Conservation (phyloP, 345 rosid species). For the Mallotus nudiflorus region DNA sequence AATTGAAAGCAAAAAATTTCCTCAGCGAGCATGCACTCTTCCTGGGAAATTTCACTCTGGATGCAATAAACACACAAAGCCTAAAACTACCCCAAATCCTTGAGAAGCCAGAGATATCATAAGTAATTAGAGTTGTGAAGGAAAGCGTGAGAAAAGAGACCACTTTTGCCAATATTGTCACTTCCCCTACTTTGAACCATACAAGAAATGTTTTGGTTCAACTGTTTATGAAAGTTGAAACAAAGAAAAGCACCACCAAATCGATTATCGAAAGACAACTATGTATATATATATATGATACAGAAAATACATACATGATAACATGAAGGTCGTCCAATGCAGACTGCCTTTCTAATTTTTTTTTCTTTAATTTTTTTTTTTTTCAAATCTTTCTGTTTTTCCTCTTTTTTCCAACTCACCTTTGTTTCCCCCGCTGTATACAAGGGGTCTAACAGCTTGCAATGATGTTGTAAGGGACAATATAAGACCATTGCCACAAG, state of each 20-base stretch:
- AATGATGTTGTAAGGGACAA: not conserved
- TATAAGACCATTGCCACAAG: conserved; percentile 24
- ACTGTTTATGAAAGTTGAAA: not conserved
- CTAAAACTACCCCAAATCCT: not conserved
- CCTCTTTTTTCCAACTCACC: not conserved
- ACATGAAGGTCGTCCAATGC: conserved; percentile 43
- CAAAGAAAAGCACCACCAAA: conserved; percentile 1
- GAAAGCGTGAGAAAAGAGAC: not conserved
- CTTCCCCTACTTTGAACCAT: too few relatives aligned
- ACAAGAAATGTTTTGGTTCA: too few relatives aligned
- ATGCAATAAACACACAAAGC: too few relatives aligned
- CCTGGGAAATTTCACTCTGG: too few relatives aligned
- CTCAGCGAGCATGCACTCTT: too few relatives aligned
- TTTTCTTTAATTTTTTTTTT: conserved; percentile 1
- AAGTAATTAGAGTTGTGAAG: not conserved
- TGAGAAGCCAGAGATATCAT: not conserved
- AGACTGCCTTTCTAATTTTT: conserved; percentile 23
- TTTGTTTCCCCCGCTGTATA: conserved; percentile 17
- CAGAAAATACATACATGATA: conserved; percentile 30
- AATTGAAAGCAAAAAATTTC: too few relatives aligned
- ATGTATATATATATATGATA: conserved; percentile 23
- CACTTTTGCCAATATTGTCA: too few relatives aligned
- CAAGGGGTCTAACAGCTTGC: conserved; percentile 10
- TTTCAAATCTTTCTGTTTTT: not conserved
- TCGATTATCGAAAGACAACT: not conserved